Evolutionary conservation across 2,329 filamentous ascomycete genomes (phyloP), one percentile per base, ranked within the genome.

Genomic region (Madurella fahalii): DNA sequence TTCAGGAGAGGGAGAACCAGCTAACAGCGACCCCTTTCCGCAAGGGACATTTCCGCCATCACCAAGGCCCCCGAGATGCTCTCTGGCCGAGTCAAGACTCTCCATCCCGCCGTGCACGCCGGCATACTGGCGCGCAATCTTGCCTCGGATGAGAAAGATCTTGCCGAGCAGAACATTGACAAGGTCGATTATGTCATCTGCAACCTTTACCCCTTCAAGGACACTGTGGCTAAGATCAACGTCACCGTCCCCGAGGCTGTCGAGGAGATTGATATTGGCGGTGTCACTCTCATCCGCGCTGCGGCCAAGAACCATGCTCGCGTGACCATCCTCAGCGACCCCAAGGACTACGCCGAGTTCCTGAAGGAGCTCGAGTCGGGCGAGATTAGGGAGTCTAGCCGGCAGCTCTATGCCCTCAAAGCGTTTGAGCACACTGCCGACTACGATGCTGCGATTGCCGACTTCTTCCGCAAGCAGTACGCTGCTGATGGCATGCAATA

Each of bases 161-260:
- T 99, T 47, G 90, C 90, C 49, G 89, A 94, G 72, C 90, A 95
- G 76, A 94, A 91, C 75, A 96, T 96, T 71, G 82, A 89, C 77
- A 95, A 95, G 77, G 90, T 96, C 57, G 90, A 95, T 81, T 95
- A 87, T 66, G 90, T 96, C 65, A 87, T 99, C 70, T 97, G 94
- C 86, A 99, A 99, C 77, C 82, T 99, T 53, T 97, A 99, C 74
- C 94, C 94, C 12, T 99, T 99, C 85, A 96, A 96, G 79, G 92
- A 97, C 71, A 99, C 94, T 32, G 86, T 99, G 65, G 88, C 91
- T 66, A 95, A 96, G 81, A 85, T 95, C 77, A 95, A 96, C 68
- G 94, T 99, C 67, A 97, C 93, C 58, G 89, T 99, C 60, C 85
- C 90, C 49, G 93, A 99, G 76, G 94, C 94, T 49, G 93, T 99